Evolutionary conservation across 2,329 filamentous ascomycete genomes (phyloP).

Genomic region (Graphiopsis chlorocephala): DNA sequence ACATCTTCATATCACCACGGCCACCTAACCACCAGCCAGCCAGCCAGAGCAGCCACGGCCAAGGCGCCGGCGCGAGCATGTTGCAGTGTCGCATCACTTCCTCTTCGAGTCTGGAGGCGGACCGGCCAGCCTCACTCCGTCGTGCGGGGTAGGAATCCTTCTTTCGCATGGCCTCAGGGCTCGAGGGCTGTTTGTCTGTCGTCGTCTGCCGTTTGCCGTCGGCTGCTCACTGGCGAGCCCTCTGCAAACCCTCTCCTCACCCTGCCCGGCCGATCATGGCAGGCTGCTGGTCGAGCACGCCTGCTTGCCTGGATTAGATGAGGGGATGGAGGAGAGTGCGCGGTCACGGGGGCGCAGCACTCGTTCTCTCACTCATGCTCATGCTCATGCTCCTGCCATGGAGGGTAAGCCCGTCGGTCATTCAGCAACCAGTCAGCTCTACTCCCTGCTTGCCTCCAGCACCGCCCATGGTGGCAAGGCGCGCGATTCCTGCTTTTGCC

Average conservation of each 20-base stretch:
- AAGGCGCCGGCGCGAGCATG: not conserved
- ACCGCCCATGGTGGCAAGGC: not conserved
- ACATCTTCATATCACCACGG: not conserved
- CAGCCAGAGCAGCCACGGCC: not conserved
- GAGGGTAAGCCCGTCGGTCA: not conserved
- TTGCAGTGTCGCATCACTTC: not conserved
- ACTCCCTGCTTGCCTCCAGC: not conserved
- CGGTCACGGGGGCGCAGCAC: not conserved
- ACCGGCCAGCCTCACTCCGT: not conserved
- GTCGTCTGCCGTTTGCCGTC: not conserved
- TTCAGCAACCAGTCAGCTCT: not conserved
- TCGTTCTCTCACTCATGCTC: not conserved
- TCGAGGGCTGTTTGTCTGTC: not conserved
- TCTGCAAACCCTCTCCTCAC: not conserved
- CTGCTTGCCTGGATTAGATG: not conserved
- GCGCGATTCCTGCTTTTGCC: not conserved
- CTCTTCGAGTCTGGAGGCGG: not conserved
- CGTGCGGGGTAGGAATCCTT: slow-evolving; percentile 1
- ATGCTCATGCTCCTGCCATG: not conserved
- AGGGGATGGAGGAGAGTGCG: not conserved
- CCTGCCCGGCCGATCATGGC: not conserved
- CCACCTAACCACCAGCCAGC: not conserved
- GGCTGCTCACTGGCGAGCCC: not conserved
- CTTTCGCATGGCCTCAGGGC: not conserved
- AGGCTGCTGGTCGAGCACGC: not conserved